Evolutionary conservation across 495 filamentous ascomycete species (phyloP).

Genomic region (Annulohypoxylon stygium): DNA sequence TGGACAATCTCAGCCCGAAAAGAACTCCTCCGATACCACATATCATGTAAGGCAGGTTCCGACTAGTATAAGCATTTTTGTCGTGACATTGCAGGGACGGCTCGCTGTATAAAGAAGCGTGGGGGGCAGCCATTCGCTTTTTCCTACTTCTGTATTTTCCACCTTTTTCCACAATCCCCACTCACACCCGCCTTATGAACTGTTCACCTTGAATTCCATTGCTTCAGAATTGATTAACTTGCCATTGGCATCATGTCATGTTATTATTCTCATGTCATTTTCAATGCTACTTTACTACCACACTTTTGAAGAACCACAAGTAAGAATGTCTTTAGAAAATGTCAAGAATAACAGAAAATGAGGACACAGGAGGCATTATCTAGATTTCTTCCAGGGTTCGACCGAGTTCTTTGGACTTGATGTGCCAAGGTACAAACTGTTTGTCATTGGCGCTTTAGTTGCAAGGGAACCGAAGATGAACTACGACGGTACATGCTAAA

Average conservation of each 20-base stretch:
- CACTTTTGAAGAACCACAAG: too few species aligned
- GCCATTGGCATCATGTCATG: background rate
- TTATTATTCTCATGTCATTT: background rate
- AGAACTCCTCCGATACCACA: background rate
- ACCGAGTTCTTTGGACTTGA: background rate
- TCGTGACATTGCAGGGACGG: constrained; percentile 5
- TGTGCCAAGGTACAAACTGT: background rate
- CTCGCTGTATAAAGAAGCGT: constrained; percentile 12
- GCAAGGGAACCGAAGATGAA: background rate
- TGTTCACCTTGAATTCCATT: background rate
- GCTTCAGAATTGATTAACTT: background rate
- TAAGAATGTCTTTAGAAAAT: background rate
- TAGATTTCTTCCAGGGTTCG: background rate
- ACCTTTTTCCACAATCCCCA: constrained; percentile 16
- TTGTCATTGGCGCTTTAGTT: constrained; percentile 2
- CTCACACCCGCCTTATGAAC: background rate
- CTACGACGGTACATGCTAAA: background rate
- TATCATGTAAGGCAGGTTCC: background rate
- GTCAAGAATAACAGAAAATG: background rate
- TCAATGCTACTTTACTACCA: too few species aligned
- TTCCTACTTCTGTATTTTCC: background rate
- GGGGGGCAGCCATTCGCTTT: constrained; percentile 15
- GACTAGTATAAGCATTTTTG: constrained; percentile 1
- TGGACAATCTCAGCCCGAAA: background rate
- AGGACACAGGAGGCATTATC: background rate